phyloP scores from a whole-genome alignment of 805 yeast genomes.

The Metschnikowia anglica region DNA sequence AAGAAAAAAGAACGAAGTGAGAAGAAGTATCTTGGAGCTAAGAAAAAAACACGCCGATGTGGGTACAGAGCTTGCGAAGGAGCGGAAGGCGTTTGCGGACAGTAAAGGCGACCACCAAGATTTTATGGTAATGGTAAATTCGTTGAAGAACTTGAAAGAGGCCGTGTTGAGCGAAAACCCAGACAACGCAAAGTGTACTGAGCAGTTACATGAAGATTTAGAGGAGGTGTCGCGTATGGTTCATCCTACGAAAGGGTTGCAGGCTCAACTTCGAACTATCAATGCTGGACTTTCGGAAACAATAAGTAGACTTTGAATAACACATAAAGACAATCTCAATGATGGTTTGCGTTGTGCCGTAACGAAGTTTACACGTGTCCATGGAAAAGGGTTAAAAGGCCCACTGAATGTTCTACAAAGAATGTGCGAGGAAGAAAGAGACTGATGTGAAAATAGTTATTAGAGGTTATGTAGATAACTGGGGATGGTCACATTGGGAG shows the following conservation, averaged over 20 bases:
- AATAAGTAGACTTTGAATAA: slow-evolving; percentile 1
- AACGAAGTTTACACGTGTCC: too few species aligned
- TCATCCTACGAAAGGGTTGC: slow-evolving; percentile 12
- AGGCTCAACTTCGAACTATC: slow-evolving; percentile 12
- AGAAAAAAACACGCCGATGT: slow-evolving; percentile 31
- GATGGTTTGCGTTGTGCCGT: too few species aligned
- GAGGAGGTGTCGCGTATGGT: slow-evolving; percentile 8
- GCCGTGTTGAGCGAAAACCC: slow-evolving; percentile 3
- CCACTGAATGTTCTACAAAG: background rate
- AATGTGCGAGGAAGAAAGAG: background rate
- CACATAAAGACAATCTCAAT: background rate
- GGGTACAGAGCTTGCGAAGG: slow-evolving; percentile 31
- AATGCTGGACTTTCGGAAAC: slow-evolving; percentile 8
- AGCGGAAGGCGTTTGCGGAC: slow-evolving; percentile 24
- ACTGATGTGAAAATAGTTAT: slow-evolving; percentile 2
- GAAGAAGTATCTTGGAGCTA: slow-evolving; percentile 32
- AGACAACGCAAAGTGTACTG: background rate
- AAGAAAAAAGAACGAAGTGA: slow-evolving; percentile 30
- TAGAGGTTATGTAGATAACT: background rate
- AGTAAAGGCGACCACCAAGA: slow-evolving; percentile 20
- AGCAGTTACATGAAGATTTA: slow-evolving; percentile 4
- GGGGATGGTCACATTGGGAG: background rate
- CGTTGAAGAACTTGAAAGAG: slow-evolving; percentile 11
- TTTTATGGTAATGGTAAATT: slow-evolving; percentile 16
- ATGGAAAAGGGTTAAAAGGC: too few species aligned